Evolutionary conservation across 257 asterid species (phyloP).

Genomic region (Solanum medicagineum): DNA sequence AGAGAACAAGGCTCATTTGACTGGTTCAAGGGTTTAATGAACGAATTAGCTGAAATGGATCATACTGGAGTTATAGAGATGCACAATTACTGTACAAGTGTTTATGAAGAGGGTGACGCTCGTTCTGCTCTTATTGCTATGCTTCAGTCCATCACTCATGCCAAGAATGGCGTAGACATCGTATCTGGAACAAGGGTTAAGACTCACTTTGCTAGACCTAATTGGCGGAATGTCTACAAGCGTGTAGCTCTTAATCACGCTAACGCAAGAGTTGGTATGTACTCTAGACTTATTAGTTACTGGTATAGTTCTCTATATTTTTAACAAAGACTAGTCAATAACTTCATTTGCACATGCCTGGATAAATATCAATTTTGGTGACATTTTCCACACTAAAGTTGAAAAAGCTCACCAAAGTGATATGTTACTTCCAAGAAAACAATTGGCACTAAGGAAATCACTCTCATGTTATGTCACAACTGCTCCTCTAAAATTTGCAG

Average conservation of each 20-base stretch:
- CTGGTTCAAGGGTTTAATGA: slow-evolving; percentile 85
- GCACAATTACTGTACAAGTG: slow-evolving; percentile 91
- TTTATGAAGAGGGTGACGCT: slow-evolving; percentile 78
- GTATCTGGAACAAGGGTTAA: slow-evolving; percentile 79
- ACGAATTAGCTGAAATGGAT: slow-evolving; percentile 69
- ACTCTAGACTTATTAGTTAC: not conserved
- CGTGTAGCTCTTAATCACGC: slow-evolving; percentile 63
- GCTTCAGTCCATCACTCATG: slow-evolving; percentile 76
- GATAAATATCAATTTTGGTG: not conserved
- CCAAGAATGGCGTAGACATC: slow-evolving; percentile 65
- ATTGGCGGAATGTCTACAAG: slow-evolving; percentile 69
- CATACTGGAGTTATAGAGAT: slow-evolving; percentile 53
- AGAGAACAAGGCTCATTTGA: slow-evolving; percentile 82
- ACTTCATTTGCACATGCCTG: not conserved
- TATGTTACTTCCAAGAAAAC: not conserved
- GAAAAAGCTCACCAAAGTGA: not conserved
- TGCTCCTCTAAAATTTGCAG: slow-evolving; percentile 18
- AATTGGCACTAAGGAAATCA: not conserved
- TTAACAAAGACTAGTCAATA: not conserved
- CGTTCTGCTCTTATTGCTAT: slow-evolving; percentile 77
- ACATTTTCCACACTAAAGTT: not conserved
- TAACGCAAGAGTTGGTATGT: slow-evolving; percentile 48
- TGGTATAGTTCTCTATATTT: not conserved
- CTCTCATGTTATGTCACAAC: not conserved
- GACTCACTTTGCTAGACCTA: slow-evolving; percentile 88